These are phyloP conservation scores for Xylariaceae sp. DNA, from an alignment of 2,329 filamentous ascomycete species.

Conservation along the genomic window DNA sequence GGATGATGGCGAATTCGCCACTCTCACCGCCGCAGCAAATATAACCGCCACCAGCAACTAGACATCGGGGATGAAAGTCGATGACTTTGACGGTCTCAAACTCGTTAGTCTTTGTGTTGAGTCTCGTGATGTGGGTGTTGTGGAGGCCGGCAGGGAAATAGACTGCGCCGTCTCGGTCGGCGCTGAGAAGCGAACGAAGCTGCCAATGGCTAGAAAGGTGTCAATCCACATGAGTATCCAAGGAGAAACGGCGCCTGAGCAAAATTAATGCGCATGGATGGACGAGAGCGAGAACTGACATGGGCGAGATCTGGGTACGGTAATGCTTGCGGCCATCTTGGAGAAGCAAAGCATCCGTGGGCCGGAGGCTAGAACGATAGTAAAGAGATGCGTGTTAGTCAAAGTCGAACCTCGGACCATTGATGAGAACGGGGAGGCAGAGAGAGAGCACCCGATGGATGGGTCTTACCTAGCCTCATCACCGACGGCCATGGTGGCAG, in stretches of 20 bases:
- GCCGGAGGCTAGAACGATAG: constrained; percentile 48
- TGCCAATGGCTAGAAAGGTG: constrained; percentile 65
- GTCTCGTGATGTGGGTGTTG: constrained; percentile 57
- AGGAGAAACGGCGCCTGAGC: constrained; percentile 8
- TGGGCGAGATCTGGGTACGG: constrained; percentile 58
- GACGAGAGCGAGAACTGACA: constrained; percentile 41
- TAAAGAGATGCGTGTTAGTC: constrained; percentile 8
- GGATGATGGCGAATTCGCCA: constrained; percentile 81
- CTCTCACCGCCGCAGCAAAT: constrained; percentile 84
- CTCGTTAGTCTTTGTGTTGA: constrained; percentile 64
- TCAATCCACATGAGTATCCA: constrained; percentile 10
- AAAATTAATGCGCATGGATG: constrained; percentile 9
- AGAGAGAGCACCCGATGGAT: background rate
- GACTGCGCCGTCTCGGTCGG: constrained; percentile 67
- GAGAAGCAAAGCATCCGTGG: constrained; percentile 61
- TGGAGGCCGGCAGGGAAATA: constrained; percentile 79
- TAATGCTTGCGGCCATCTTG: constrained; percentile 60
- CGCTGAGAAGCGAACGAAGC: constrained; percentile 83
- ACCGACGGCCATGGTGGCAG: constrained; percentile 49
- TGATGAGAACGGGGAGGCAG: background rate
- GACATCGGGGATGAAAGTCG: constrained; percentile 72
- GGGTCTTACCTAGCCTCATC: constrained; percentile 45
- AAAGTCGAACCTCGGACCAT: background rate
- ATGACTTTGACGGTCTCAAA: constrained; percentile 68
- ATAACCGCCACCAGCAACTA: constrained; percentile 82